phyloP scores from a whole-genome alignment of 306 rosid species.

The Gleditsia sinensis region DNA sequence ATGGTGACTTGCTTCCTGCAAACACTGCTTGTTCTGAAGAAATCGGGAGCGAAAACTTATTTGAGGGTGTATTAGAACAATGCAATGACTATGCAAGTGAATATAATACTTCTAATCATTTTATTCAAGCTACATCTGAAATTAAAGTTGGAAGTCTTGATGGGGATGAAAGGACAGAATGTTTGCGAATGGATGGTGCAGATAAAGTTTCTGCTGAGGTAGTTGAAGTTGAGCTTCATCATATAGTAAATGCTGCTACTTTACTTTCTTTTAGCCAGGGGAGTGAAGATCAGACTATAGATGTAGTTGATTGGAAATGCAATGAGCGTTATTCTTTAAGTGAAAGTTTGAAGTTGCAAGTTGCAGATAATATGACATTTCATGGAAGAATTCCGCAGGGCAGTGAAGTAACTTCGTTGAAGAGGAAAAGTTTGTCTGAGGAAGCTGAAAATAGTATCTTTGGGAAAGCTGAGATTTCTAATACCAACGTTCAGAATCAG shows the following conservation, averaged over 20 bases:
- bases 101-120: constrained; percentile 28
- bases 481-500: constrained; percentile 35
- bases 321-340: constrained; percentile 36
- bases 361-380: constrained; percentile 31
- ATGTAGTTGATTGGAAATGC: constrained; percentile 28
- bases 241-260: constrained; percentile 28
- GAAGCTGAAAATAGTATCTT: constrained; percentile 39
- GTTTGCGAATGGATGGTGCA: constrained; percentile 30
- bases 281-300: constrained; percentile 32
- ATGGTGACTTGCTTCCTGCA: constrained; percentile 36
- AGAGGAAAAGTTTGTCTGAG: constrained; percentile 26
- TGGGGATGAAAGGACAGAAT: constrained; percentile 32
- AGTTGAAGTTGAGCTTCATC: constrained; percentile 36
- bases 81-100: constrained; percentile 21
- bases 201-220: constrained; percentile 31
- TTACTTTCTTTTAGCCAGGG: constrained; percentile 31
- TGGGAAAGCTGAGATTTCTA: constrained; percentile 29
- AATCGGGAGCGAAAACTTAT: constrained; percentile 26
- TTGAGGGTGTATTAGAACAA: constrained; percentile 35
- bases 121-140: constrained; percentile 32
- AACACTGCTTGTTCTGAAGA: constrained; percentile 41
- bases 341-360: constrained; percentile 33
- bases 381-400: constrained; percentile 24
- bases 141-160: constrained; percentile 33
- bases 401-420: constrained; percentile 34